A percentile compares a stretch with the other conserved stretches of the same genome.
Evolutionary conservation across 2,329 filamentous ascomycete genomes (phyloP).

Genomic region (Exserohilum turcica): DNA sequence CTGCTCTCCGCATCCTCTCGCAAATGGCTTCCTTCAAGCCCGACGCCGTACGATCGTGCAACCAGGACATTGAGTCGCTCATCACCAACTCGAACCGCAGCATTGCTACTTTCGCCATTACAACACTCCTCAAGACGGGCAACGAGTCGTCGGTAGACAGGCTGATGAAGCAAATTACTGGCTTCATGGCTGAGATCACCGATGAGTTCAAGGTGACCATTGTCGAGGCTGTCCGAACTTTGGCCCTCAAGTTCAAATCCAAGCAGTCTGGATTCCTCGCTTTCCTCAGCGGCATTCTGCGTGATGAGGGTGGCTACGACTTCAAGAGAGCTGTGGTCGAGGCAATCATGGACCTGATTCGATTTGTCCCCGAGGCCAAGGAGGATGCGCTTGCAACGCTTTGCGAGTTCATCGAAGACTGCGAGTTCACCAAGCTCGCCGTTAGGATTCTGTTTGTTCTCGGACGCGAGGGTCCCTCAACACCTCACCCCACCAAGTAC

Average conservation of each 20-base stretch:
- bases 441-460: conserved; percentile 94
- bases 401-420: conserved; percentile 99
- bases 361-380: conserved; percentile 90
- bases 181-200: conserved; percentile 98
- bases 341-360: conserved; percentile 99
- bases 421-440: conserved; percentile 97
- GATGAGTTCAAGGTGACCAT: conserved; percentile 99
- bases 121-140: conserved; percentile 95
- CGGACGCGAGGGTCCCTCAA: conserved; percentile 92
- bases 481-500: conserved; percentile 94
- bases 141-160: conserved; percentile 97
- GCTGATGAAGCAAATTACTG: conserved; percentile 97
- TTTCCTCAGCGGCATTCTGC: conserved; percentile 94
- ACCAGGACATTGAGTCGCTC: conserved; percentile 94
- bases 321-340: conserved; percentile 98
- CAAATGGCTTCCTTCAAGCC: conserved; percentile 97
- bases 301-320: conserved; percentile 96
- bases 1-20: conserved; percentile 93
- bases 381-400: conserved; percentile 88
- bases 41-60: conserved; percentile 87
- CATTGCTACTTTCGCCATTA: conserved; percentile 97
- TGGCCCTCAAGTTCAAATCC: conserved; percentile 96
- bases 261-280: conserved; percentile 98
- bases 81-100: conserved; percentile 97
- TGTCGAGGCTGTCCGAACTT: conserved; percentile 93